These are phyloP conservation scores for Ceratocystis cubensis DNA, from an alignment of 2,329 filamentous ascomycete species.

Conservation along the genomic window DNA sequence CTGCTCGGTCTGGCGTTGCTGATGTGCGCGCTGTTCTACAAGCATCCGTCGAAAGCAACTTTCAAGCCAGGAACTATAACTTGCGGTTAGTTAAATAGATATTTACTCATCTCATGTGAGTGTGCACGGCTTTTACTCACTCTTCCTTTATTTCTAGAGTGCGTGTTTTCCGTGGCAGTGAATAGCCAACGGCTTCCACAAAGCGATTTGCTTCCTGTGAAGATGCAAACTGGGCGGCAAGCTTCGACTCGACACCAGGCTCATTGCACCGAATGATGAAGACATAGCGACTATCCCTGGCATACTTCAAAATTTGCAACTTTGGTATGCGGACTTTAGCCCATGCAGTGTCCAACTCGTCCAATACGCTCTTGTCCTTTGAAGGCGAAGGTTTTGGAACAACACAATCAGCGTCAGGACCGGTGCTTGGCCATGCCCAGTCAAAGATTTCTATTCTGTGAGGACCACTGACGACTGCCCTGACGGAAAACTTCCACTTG, in stretches of 20 bases:
- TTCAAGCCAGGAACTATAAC: neutral
- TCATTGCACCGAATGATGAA: neutral
- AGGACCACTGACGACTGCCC: slow-evolving; percentile 15
- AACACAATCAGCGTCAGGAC: neutral
- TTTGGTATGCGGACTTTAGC: slow-evolving; percentile 3
- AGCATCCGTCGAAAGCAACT: neutral
- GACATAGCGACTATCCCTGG: neutral
- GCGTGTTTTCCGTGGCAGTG: neutral
- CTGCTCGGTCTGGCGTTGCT: neutral
- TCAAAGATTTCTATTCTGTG: slow-evolving; percentile 12
- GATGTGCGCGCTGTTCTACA: neutral
- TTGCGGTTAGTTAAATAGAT: neutral
- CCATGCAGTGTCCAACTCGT: neutral
- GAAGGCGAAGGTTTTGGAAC: neutral
- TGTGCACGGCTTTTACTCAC: neutral
- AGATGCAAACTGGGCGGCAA: slow-evolving; percentile 10
- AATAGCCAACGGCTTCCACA: neutral
- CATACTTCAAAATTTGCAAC: neutral
- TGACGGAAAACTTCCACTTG: neutral
- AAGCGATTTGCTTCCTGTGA: neutral
- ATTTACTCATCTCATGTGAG: neutral
- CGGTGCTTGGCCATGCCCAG: slow-evolving; percentile 8
- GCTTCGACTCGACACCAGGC: slow-evolving; percentile 5
- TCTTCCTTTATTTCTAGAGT: neutral
- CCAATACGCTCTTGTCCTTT: neutral